Conservation (phyloP, 2,329 filamentous ascomycete species). For the Fusarium palustre region DNA sequence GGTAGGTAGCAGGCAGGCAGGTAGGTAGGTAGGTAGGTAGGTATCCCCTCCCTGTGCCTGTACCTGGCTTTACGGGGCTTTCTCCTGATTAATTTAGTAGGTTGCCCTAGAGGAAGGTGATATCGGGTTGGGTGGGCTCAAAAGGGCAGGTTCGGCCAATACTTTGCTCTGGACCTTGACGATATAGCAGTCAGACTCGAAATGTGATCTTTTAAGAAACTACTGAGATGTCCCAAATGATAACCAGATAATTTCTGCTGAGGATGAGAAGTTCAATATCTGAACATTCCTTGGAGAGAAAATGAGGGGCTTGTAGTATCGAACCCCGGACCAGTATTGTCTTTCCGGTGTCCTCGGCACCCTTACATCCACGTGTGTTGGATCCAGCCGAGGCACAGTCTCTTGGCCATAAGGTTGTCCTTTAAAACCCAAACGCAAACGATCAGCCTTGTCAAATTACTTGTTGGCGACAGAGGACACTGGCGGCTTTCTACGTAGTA, state of each 20-base stretch:
- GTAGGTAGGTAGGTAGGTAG: not conserved
- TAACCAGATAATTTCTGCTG: not conserved
- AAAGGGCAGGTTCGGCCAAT: constrained; percentile 10
- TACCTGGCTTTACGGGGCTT: constrained; percentile 3
- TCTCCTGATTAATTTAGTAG: constrained; percentile 32
- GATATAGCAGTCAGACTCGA: constrained; percentile 12
- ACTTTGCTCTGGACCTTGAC: constrained; percentile 4
- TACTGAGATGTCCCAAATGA: not conserved
- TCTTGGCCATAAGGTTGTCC: not conserved
- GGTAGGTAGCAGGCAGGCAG: not conserved
- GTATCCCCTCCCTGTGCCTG: not conserved
- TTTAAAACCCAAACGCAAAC: not conserved
- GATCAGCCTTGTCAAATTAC: not conserved
- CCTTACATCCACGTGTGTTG: constrained; percentile 33
- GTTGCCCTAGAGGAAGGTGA: constrained; percentile 14
- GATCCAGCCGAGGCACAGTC: constrained; percentile 35
- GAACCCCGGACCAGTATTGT: constrained; percentile 11
- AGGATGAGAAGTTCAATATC: constrained; percentile 8
- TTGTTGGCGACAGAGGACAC: not conserved
- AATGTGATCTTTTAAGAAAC: not conserved
- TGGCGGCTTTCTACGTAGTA: not conserved
- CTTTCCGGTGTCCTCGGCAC: constrained; percentile 26
- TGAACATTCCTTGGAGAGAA: constrained; percentile 4
- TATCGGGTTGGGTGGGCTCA: constrained; percentile 6
- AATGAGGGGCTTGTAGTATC: constrained; percentile 29